A percentile compares a stretch with the other conserved stretches of the same genome.
Evolutionary conservation across 306 rosid species (phyloP).

Genomic region (Fragaria iinumae): DNA sequence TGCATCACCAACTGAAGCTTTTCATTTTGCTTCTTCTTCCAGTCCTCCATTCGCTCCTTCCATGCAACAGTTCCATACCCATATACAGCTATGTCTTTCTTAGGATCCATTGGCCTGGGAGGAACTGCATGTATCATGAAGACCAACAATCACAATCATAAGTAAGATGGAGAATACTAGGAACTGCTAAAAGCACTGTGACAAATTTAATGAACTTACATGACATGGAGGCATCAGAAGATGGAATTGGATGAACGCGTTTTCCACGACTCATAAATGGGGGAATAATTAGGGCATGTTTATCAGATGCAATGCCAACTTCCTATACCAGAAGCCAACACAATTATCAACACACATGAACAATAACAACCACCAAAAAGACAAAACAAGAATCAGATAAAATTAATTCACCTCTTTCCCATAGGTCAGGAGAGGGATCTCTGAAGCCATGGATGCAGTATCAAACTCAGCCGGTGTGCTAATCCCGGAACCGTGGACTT

Average conservation of each 20-base stretch:
- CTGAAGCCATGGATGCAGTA: constrained; percentile 51
- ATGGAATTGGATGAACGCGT: constrained; percentile 68
- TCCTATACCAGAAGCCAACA: constrained; percentile 41
- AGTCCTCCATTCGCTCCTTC: constrained; percentile 90
- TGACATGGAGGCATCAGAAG: constrained; percentile 48
- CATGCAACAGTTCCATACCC: constrained; percentile 93
- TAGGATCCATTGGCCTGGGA: constrained; percentile 90
- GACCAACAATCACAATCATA: constrained; percentile 18
- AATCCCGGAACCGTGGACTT: constrained; percentile 39
- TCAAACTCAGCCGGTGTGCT: constrained; percentile 55
- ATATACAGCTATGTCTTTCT: constrained; percentile 73
- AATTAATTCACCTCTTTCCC: constrained; percentile 54
- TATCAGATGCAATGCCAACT: constrained; percentile 76
- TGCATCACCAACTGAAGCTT: constrained; percentile 70
- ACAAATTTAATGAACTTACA: constrained; percentile 36
- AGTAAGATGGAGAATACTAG: not conserved
- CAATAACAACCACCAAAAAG: constrained; percentile 2
- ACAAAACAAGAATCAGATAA: constrained; percentile 16
- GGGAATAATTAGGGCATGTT: constrained; percentile 82
- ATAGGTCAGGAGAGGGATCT: constrained; percentile 71
- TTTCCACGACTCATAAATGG: constrained; percentile 67
- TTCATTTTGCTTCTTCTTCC: constrained; percentile 82
- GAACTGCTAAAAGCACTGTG: constrained; percentile 14
- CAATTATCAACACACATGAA: constrained; percentile 24
- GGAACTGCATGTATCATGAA: constrained; percentile 49